Conservation (phyloP, 2,329 filamentous ascomycete genomes). For the Emergomyces pasteurianus region DNA sequence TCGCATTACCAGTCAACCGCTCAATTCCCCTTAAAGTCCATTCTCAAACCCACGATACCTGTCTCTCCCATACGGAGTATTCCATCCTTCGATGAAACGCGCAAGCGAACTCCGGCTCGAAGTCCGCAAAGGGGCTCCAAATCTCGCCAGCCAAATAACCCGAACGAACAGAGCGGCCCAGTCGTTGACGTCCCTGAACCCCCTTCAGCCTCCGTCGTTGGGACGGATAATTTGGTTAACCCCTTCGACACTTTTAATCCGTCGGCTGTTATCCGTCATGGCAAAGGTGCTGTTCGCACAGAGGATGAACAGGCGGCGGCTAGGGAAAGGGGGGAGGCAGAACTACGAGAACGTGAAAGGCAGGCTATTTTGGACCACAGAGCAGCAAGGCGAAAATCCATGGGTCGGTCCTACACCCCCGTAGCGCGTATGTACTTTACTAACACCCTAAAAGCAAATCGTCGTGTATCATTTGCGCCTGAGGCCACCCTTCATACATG, state of each 20-base stretch:
- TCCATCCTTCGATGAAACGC: slow-evolving; percentile 45
- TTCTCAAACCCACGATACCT: slow-evolving; percentile 67
- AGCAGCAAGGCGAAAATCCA: slow-evolving; percentile 81
- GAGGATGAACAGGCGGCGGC: slow-evolving; percentile 61
- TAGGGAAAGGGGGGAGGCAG: slow-evolving; percentile 56
- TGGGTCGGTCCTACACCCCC: slow-evolving; percentile 39
- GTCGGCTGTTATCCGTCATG: slow-evolving; percentile 25
- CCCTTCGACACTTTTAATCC: slow-evolving; percentile 37
- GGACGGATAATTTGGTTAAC: slow-evolving; percentile 34
- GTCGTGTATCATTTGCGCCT: slow-evolving; percentile 90
- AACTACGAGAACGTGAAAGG: slow-evolving; percentile 45
- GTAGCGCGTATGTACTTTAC: neutral
- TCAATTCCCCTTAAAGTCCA: slow-evolving; percentile 47
- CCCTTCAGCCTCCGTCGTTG: slow-evolving; percentile 19
- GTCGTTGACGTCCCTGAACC: slow-evolving; percentile 35
- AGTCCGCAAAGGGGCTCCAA: slow-evolving; percentile 13
- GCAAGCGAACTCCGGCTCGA: slow-evolving; percentile 29
- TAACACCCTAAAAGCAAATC: slow-evolving; percentile 46
- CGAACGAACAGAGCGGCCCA: slow-evolving; percentile 15
- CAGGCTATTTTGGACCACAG: slow-evolving; percentile 55
- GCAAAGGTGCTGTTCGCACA: slow-evolving; percentile 50
- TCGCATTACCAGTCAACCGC: slow-evolving; percentile 26
- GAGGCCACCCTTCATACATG: slow-evolving; percentile 96
- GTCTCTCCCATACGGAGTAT: slow-evolving; percentile 54
- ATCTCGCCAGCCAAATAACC: neutral